Percentiles rank a stretch among this genome's conserved stretches.
Conservation (phyloP, 148 eudicot species). For the Polygonum aviculare region DNA sequence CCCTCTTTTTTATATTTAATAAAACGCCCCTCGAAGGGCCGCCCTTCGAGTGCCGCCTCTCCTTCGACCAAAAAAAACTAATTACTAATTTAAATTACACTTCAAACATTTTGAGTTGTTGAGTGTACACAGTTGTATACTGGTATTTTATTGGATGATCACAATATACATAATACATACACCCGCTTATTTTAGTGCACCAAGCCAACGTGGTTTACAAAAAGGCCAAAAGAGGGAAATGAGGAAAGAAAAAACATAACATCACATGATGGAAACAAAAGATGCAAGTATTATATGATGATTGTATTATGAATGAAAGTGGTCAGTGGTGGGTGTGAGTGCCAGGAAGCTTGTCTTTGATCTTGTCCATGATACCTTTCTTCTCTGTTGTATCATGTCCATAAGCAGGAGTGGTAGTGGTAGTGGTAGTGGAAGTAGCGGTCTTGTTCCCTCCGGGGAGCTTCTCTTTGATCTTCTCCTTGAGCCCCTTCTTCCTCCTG, state of each 20-base stretch:
- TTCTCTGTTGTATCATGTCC: conserved; percentile 28
- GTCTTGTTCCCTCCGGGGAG: conserved; percentile 30
- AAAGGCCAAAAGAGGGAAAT: background rate
- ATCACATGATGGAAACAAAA: background rate
- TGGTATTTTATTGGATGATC: background rate
- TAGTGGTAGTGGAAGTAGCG: conserved; percentile 14
- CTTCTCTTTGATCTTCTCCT: conserved; percentile 63
- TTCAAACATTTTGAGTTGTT: background rate
- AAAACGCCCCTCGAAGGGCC: too few species aligned
- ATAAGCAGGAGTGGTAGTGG: background rate
- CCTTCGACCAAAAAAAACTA: too few species aligned
- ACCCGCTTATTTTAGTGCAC: background rate
- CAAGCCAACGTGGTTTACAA: background rate
- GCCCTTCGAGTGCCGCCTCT: too few species aligned
- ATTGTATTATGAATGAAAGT: background rate
- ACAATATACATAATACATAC: background rate
- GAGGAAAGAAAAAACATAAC: background rate
- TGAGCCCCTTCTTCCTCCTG: conserved; percentile 60
- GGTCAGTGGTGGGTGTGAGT: background rate
- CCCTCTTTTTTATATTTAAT: too few species aligned
- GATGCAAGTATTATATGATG: background rate
- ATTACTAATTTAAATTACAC: background rate
- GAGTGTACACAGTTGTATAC: background rate
- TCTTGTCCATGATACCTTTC: conserved; percentile 79
- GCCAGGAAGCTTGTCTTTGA: conserved; percentile 67